Conservation (phyloP, 257 asterid species). For the Fraxinus excelsior region DNA sequence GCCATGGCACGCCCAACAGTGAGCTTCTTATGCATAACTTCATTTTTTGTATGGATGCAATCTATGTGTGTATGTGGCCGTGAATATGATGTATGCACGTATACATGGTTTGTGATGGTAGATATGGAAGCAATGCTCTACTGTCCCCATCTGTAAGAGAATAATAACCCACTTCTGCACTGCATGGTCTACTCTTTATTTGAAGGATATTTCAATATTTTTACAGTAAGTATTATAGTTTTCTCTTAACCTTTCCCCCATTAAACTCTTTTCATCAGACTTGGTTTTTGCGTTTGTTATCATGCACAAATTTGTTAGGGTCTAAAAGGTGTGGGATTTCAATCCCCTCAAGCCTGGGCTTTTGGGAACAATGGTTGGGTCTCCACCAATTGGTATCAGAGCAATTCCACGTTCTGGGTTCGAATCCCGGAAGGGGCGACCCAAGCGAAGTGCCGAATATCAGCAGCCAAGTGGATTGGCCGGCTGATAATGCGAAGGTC, state of each 20-base stretch:
- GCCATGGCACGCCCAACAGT: background rate
- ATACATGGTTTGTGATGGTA: background rate
- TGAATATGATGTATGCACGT: too few relatives aligned
- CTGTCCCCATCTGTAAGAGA: background rate
- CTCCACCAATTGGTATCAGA: too few relatives aligned
- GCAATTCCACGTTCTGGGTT: too few relatives aligned
- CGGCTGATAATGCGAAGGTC: too few relatives aligned
- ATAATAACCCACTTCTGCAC: background rate
- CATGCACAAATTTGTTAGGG: background rate
- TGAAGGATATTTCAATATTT: background rate
- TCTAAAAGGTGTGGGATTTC: too few relatives aligned
- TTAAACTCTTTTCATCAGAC: background rate
- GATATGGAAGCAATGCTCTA: background rate
- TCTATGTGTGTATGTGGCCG: too few relatives aligned
- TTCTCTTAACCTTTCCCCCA: background rate
- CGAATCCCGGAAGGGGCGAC: too few relatives aligned
- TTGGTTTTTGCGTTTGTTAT: background rate
- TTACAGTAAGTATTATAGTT: too few relatives aligned
- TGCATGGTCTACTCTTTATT: background rate
- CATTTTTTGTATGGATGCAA: background rate
- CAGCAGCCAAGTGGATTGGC: too few relatives aligned
- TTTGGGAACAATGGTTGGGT: too few relatives aligned
- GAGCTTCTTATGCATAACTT: background rate
- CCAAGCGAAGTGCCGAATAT: too few relatives aligned
- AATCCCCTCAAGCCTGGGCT: too few relatives aligned